Base-by-base conservation (phyloP, 1,284 basidiomycete species). In the Schizophyllum commune region DNA sequence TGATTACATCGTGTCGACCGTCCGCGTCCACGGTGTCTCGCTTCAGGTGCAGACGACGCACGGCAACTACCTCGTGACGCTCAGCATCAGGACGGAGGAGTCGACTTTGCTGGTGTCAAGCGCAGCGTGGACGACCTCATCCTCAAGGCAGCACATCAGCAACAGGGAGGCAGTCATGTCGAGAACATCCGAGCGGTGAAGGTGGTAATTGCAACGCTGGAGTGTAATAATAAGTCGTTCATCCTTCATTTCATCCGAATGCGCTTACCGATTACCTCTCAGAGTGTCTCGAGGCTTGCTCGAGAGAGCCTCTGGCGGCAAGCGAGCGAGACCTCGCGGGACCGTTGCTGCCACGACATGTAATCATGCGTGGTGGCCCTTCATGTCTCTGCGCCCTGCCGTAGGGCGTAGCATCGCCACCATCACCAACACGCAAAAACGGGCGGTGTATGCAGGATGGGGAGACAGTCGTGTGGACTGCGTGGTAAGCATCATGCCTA, bases 41-140 rank as follows among this genome's bases (percentile, higher is more conserved):
- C 84, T 98, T 74, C 98, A 98, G 76, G 88, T 98, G 9, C 94
- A 96, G 74, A 99, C 97, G 0, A 91, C 90, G 15, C 89, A 89
- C 63, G 96, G 96, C 66, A 99, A 98, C 73, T 98, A 98, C 72
- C 81, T 99, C 1, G 81, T 83, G 1, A 91, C 90, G 58, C 81
- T 99, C 39, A 88, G 77, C 66, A 86, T 98, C 52, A 86, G 95
- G 13, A 88, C 84, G 1, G 96, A 99, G 73, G 83, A 91, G 84
- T 96, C 65, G 88, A 93, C 64, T 93, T 95, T 67, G 72, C 79
- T 20, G 77, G 74, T 34, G 78, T 80, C 73, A 90, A 91, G 57
- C 80, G 90, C 34, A 93, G 83, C 63, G 94, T 98, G 88, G 96
- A 99, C 72, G 96, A 98, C 70, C 81, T 97, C 59, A 98, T 98